Conservation (phyloP, 2,329 filamentous ascomycete genomes). For the Pseudogymnoascus sp. region DNA sequence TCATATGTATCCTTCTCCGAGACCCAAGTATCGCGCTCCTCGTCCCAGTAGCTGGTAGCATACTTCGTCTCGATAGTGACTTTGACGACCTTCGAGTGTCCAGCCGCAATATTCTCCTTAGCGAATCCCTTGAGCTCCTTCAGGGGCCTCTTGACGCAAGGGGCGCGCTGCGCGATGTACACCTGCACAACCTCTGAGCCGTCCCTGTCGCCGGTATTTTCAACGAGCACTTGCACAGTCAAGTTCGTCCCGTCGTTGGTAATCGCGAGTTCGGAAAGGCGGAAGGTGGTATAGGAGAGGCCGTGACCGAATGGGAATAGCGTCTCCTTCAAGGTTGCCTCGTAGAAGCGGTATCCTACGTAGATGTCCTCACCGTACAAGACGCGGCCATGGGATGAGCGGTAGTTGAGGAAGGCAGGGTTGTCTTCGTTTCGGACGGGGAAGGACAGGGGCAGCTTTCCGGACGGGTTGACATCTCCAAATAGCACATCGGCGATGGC, state of each 20-base stretch:
- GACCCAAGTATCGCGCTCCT: slow-evolving; percentile 58
- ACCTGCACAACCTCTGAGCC: slow-evolving; percentile 53
- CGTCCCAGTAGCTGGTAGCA: slow-evolving; percentile 63
- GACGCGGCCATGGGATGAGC: slow-evolving; percentile 48
- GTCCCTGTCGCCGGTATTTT: slow-evolving; percentile 50
- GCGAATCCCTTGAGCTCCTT: slow-evolving; percentile 60
- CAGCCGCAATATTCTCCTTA: slow-evolving; percentile 56
- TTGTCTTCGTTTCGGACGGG: slow-evolving; percentile 50
- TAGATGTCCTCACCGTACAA: slow-evolving; percentile 59
- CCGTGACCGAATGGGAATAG: slow-evolving; percentile 51
- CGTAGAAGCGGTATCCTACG: slow-evolving; percentile 58
- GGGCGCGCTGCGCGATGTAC: slow-evolving; percentile 46
- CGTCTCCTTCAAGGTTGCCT: slow-evolving; percentile 25
- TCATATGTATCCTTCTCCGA: slow-evolving; percentile 59
- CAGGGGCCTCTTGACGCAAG: slow-evolving; percentile 45
- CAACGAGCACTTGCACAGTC: slow-evolving; percentile 42
- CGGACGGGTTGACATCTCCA: slow-evolving; percentile 53
- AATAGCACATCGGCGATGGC: slow-evolving; percentile 58
- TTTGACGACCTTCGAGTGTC: slow-evolving; percentile 50
- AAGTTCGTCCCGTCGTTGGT: slow-evolving; percentile 43
- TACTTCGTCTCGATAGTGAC: slow-evolving; percentile 56
- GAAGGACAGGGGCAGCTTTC: slow-evolving; percentile 54
- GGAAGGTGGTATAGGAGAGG: slow-evolving; percentile 65
- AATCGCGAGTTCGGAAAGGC: slow-evolving; percentile 40
- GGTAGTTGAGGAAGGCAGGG: slow-evolving; percentile 53